Conservation (phyloP, 2,329 filamentous ascomycete species). For the Sclerotinia nivalis region DNA sequence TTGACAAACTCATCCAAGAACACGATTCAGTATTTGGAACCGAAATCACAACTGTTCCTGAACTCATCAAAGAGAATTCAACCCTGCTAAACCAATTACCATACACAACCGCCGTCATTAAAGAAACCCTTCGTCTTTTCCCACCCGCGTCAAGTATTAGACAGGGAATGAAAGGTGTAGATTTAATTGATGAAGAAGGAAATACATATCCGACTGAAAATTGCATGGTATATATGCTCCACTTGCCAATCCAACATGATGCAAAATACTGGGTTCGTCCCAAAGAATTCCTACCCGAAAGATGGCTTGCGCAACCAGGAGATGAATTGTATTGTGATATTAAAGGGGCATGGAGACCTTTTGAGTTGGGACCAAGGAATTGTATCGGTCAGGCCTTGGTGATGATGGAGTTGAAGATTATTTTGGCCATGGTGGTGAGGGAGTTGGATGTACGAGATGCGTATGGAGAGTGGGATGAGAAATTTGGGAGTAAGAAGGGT, state of each 20-base stretch:
- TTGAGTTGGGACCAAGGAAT: slow-evolving; percentile 55
- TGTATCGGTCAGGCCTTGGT: slow-evolving; percentile 59
- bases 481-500: not conserved
- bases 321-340: slow-evolving; percentile 41
- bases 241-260: slow-evolving; percentile 42
- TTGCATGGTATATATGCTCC: slow-evolving; percentile 27
- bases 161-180: slow-evolving; percentile 23
- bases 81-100: slow-evolving; percentile 29
- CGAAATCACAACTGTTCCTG: slow-evolving; percentile 21
- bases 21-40: slow-evolving; percentile 33
- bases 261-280: slow-evolving; percentile 47
- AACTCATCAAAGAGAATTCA: slow-evolving; percentile 26
- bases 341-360: slow-evolving; percentile 53
- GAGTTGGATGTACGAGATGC: slow-evolving; percentile 50
- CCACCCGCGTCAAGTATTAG: slow-evolving; percentile 30
- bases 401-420: slow-evolving; percentile 50
- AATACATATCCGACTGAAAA: slow-evolving; percentile 28
- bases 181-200: slow-evolving; percentile 28
- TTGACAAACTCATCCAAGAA: slow-evolving; percentile 29
- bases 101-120: slow-evolving; percentile 34
- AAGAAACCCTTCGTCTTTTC: slow-evolving; percentile 33
- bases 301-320: slow-evolving; percentile 45
- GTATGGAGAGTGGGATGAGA: slow-evolving; percentile 38
- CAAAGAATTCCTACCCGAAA: slow-evolving; percentile 51
- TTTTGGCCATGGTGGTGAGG: slow-evolving; percentile 49